phyloP scores from a whole-genome alignment of 2,329 filamentous ascomycete genomes.

The Penicillium palitans region DNA sequence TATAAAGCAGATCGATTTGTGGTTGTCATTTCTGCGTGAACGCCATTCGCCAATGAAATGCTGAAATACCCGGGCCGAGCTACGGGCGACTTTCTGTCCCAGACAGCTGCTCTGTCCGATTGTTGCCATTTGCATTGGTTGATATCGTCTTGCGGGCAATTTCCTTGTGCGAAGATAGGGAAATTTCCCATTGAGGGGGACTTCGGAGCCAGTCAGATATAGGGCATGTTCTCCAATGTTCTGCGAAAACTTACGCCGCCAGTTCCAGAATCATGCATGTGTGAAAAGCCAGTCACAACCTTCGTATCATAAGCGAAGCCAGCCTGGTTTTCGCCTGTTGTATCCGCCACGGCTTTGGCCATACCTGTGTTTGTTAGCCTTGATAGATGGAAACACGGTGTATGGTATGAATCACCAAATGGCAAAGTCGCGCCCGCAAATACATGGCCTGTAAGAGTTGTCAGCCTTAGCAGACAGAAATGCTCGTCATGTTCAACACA shows the following conservation, averaged over 20 bases:
- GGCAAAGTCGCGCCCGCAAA: constrained; percentile 58
- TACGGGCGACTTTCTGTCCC: constrained; percentile 53
- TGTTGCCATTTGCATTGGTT: constrained; percentile 63
- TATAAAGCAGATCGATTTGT: constrained; percentile 67
- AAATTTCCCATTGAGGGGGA: constrained; percentile 70
- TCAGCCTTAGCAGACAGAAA: not conserved
- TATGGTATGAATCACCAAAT: constrained; percentile 41
- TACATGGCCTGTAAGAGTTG: constrained; percentile 49
- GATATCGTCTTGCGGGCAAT: constrained; percentile 62
- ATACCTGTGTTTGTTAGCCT: constrained; percentile 40
- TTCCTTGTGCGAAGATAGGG: constrained; percentile 66
- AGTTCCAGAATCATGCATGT: constrained; percentile 56
- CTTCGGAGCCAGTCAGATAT: constrained; percentile 15
- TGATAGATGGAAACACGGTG: not conserved
- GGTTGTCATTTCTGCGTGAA: constrained; percentile 67
- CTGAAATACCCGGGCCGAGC: constrained; percentile 67
- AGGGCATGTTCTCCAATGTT: not conserved
- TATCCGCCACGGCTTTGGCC: constrained; percentile 58
- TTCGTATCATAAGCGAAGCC: constrained; percentile 56
- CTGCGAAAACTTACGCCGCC: constrained; percentile 42
- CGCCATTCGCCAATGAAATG: constrained; percentile 58
- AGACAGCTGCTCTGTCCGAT: constrained; percentile 50
- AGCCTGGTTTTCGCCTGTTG: constrained; percentile 55
- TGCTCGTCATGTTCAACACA: not conserved
- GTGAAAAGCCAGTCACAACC: constrained; percentile 53